Base-by-base conservation (phyloP, 1,139 yeast species). In the Taphrina communis region DNA sequence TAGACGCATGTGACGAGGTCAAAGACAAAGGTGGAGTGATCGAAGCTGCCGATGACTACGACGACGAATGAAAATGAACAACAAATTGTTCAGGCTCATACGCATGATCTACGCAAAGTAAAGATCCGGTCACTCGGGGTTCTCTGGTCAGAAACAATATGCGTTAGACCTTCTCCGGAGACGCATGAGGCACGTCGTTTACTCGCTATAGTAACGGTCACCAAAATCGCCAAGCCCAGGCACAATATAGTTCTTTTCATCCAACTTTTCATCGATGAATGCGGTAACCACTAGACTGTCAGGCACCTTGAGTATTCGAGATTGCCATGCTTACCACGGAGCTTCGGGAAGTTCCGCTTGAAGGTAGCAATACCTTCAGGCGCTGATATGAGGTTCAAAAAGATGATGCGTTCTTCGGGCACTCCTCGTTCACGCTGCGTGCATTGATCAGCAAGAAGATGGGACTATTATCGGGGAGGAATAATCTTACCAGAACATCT, bases 151-250 rank as follows among this genome's bases (percentile, higher is more conserved):
- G 31, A 25, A 25, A 25, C 31, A 25, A 25, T 4, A 25, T 25
- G 31, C 31, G 31, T 25, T 4, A 25, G 31, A 25, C 31, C 31
- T 25, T 25, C 31, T 25, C 4, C 4, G 31, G 4, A 4, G 31
- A 2, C 31, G 31, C 31, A 25, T 25, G 31, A 4, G 31, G 31
- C 31, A 25, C 31, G 31, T 25, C 31, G 6, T 11, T 44, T 35
- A 63, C 39, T 63, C 67, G 35, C 61, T 53, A 36, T 63, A 63
- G 57, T 63, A 63, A 6, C 67, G 60, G 46, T 94, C 99, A 76
- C 99, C 99, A 76, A 94, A 94, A 77, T 94, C 99, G 76, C 99
- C 99, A 74, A 94, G 83, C 62, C 99, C 99, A 41, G 99, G 99
- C 65, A 86, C 87, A 75, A 94, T 89, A 79, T 88, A 74, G 60